phyloP scores from a whole-genome alignment of 108 stramenopile species.

The Skeletonema grethae region DNA sequence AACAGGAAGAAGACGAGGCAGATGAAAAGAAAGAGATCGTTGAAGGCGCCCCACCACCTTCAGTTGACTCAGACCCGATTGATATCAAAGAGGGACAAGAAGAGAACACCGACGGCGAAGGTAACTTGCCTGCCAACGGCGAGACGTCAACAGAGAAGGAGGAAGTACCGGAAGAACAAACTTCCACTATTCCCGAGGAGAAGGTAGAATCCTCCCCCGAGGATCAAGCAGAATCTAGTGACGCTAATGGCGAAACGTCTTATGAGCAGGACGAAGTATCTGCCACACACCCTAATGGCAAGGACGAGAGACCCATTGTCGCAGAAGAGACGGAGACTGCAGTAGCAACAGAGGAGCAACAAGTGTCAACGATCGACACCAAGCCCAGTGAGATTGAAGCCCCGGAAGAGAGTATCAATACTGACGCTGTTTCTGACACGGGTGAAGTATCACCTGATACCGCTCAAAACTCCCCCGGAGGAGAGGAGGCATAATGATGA shows the following conservation, averaged over 20 bases:
- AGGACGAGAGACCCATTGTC: too few relatives aligned
- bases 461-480: not conserved
- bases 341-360: not conserved
- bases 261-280: not conserved
- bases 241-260: not conserved
- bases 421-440: not conserved
- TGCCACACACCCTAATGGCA: not conserved
- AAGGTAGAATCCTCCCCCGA: not conserved
- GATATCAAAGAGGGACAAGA: conserved; percentile 17
- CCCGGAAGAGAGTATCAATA: not conserved
- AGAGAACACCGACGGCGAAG: conserved; percentile 3
- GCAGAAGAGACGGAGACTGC: not conserved
- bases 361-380: not conserved
- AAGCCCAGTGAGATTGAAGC: not conserved
- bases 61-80: conserved; percentile 3
- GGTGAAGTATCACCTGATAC: not conserved
- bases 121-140: not conserved
- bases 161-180: not conserved
- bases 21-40: conserved; percentile 35
- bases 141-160: not conserved
- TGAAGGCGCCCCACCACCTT: not conserved
- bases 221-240: not conserved
- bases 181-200: not conserved
- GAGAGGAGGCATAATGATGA: not conserved
- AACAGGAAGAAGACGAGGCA: not conserved